Conservation (phyloP, 2,329 filamentous ascomycete species). For the Pezicula carpinea region DNA sequence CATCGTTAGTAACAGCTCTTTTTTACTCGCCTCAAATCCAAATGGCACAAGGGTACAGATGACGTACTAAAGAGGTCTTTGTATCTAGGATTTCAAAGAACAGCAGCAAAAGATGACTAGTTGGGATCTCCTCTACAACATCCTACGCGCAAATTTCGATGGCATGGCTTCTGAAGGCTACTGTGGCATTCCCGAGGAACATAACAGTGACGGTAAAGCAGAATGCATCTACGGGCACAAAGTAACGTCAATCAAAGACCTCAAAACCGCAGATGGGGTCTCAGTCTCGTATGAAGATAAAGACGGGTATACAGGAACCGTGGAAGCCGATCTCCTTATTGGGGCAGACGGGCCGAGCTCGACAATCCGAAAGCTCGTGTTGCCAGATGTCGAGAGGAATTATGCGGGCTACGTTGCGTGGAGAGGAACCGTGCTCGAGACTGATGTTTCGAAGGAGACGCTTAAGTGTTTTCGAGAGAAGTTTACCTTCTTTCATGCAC, state of each 20-base stretch:
- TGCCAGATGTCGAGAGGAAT: constrained; percentile 12
- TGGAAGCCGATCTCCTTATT: constrained; percentile 14
- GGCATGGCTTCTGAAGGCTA: constrained; percentile 9
- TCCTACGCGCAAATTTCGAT: constrained; percentile 18
- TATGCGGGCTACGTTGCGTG: constrained; percentile 22
- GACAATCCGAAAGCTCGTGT: constrained; percentile 6
- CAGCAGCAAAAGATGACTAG: constrained; percentile 5
- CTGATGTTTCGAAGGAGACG: constrained; percentile 30
- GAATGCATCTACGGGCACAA: constrained; percentile 4
- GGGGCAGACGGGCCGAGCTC: constrained; percentile 19
- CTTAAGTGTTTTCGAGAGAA: constrained; percentile 30
- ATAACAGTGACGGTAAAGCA: constrained; percentile 1
- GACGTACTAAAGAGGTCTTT: background rate
- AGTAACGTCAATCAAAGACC: constrained; percentile 5
- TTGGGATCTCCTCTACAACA: constrained; percentile 17
- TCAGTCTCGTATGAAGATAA: constrained; percentile 6
- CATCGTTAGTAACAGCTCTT: background rate
- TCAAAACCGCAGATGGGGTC: background rate
- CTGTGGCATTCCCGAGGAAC: background rate
- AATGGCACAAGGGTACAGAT: background rate
- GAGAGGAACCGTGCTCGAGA: constrained; percentile 36
- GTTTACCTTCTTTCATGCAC: constrained; percentile 37
- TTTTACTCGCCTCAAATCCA: background rate
- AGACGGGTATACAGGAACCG: background rate
- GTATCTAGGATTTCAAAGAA: background rate